Evolutionary conservation across 2,329 filamentous ascomycete genomes (phyloP).

Genomic region (Cephalotrichum gorgonifer): DNA sequence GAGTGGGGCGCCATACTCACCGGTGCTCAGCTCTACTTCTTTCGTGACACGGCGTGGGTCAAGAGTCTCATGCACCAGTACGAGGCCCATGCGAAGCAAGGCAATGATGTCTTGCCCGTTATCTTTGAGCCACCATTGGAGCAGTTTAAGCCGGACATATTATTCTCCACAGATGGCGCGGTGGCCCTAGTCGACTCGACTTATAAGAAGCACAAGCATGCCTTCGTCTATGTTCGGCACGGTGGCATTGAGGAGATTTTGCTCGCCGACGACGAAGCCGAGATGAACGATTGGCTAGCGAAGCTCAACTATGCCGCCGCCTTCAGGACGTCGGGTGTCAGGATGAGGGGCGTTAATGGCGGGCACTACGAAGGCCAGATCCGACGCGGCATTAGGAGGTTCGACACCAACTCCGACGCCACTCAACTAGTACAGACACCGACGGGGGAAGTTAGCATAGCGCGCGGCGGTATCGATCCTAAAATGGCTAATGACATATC

Average conservation of each 20-base stretch:
- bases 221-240: conserved; percentile 82
- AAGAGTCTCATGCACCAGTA: conserved; percentile 85
- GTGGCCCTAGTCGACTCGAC: conserved; percentile 77
- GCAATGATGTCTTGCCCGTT: conserved; percentile 64
- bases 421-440: conserved; percentile 56
- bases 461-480: conserved; percentile 63
- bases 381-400: conserved; percentile 58
- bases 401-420: conserved; percentile 52
- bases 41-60: conserved; percentile 86
- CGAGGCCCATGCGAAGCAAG: conserved; percentile 69
- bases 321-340: conserved; percentile 82
- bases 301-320: conserved; percentile 95
- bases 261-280: conserved; percentile 77
- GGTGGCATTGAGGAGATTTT: conserved; percentile 84
- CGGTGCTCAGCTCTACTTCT: conserved; percentile 94
- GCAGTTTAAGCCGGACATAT: conserved; percentile 85
- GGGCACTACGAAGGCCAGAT: conserved; percentile 77
- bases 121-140: conserved; percentile 84
- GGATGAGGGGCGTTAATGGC: conserved; percentile 79
- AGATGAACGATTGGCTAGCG: conserved; percentile 94
- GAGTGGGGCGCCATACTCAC: conserved; percentile 97
- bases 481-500: conserved; percentile 83
- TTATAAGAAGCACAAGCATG: conserved; percentile 93
- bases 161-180: conserved; percentile 88
- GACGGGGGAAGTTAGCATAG: conserved; percentile 63